Base-by-base conservation (phyloP, 129 eudicot species). In the Ambrosia artemisiifolia region DNA sequence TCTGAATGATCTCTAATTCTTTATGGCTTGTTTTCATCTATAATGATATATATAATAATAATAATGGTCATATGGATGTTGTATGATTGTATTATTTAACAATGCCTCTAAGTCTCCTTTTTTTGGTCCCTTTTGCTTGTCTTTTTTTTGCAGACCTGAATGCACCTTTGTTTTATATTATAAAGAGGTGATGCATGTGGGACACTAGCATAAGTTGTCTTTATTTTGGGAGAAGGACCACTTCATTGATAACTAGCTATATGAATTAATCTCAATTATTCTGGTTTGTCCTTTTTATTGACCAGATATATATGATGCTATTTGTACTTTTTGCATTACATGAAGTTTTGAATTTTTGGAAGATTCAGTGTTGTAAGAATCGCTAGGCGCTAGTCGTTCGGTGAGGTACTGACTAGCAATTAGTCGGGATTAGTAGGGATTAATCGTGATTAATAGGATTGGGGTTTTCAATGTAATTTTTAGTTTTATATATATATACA, bases 51-150 rank as follows among this genome's bases (percentile, higher is more conserved):
- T 24, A 24, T 24, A 24, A 24, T 24, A 24, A 24, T 28, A 35
- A 13, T 57, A 28, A 65, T 55, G 20, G 53, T 64, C 11, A 46
- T 49, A 54, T 61, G 65, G 44, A 48, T 61, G 35, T 73, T 33
- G 40, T 44, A 48, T 81, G 44, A 32, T 19, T 40, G 44, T 40
- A 40, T 40, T 40, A 40, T 77, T 77, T 70, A 16, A 81, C 63
- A 32, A 48, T 63, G 70, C 40, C 73, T 6, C 51, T 47, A 63
- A 43, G 69, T 43, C 65, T 67, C 8, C 16, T 30, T 73, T 13
- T 38, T 77, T 77, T n/a, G n/a, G 73, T 49, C 69, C 44, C 16
- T 34, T 67, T 3, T 59, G 42, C 18, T 69, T 80, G 82, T 64
- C 40, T 70, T 76, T n/a, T 54, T 28, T 76, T 65, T 12, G 13